Conservation (phyloP, 2,329 filamentous ascomycete genomes). For the Fusarium cyanostomum region DNA sequence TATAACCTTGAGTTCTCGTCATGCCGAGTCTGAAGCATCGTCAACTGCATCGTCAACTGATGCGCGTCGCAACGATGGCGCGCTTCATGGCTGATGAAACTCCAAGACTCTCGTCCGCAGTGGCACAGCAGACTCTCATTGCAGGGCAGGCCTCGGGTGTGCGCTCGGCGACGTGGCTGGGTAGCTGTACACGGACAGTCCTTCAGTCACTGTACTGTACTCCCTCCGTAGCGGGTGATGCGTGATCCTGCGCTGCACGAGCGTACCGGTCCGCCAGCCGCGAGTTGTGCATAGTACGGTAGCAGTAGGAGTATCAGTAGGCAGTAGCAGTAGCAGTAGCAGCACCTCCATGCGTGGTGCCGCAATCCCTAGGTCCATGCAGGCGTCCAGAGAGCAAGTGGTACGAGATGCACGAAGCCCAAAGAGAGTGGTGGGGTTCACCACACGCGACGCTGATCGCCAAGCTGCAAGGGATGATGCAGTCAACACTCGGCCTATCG, state of each 20-base stretch:
- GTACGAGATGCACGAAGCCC: constrained; percentile 37
- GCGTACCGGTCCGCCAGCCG: constrained; percentile 49
- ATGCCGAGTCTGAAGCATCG: background rate
- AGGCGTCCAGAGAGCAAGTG: constrained; percentile 31
- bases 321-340: background rate
- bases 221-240: constrained; percentile 29
- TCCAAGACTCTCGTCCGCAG: background rate
- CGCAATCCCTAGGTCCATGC: constrained; percentile 27
- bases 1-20: background rate
- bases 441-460: constrained; percentile 33
- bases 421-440: constrained; percentile 37
- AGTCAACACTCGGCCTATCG: too few species aligned
- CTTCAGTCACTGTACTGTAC: constrained; percentile 16
- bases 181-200: constrained; percentile 10
- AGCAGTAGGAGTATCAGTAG: background rate
- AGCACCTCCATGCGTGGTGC: constrained; percentile 9
- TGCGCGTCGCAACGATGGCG: background rate
- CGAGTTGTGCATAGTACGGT: constrained; percentile 25
- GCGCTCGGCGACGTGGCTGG: constrained; percentile 28
- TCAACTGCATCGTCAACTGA: background rate
- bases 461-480: constrained; percentile 34
- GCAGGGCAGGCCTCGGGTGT: constrained; percentile 26
- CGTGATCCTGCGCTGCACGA: constrained; percentile 48
- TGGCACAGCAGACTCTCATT: constrained; percentile 2
- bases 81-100: background rate